A percentile compares a stretch with the other conserved stretches of the same genome.
Evolutionary conservation across 176 grass and related monocot species (phyloP).

Genomic region (Musa itinerans): DNA sequence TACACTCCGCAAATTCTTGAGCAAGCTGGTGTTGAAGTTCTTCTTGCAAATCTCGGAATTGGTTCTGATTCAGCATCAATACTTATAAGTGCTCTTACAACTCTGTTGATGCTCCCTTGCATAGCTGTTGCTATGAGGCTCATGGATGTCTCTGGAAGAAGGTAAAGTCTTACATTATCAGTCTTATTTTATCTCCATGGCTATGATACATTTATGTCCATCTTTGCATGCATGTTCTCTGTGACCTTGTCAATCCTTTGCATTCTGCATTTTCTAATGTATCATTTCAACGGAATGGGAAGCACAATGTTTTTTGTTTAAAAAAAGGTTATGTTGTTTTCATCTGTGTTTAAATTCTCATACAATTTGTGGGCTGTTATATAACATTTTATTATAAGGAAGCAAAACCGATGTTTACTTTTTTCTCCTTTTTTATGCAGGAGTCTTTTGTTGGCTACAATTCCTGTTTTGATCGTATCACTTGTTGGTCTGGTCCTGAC

Average conservation of each 20-base stretch:
- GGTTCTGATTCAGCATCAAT: constrained; percentile 62
- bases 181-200: not conserved
- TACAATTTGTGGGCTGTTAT: no score
- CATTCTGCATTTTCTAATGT: no score
- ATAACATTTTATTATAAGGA: no score
- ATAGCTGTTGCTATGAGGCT: constrained; percentile 81
- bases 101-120: constrained; percentile 70
- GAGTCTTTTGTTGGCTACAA: constrained; percentile 61
- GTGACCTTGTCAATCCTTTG: no score
- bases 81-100: constrained; percentile 59
- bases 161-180: not conserved
- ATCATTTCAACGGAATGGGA: no score
- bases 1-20: constrained; percentile 90
- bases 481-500: constrained; percentile 41
- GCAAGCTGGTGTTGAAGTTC: constrained; percentile 74
- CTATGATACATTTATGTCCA: not conserved
- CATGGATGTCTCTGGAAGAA: constrained; percentile 76
- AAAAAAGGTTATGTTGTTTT: no score
- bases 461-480: constrained; percentile 53
- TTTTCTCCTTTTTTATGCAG: constrained; percentile 24
- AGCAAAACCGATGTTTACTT: no score
- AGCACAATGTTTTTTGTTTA: no score
- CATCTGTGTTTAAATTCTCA: no score
- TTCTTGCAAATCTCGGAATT: constrained; percentile 36
- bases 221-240: not conserved